Evolutionary conservation across 108 stramenopile genomes (phyloP), one percentile per base, ranked within the genome.

Genomic region (Cyclotella cryptica): DNA sequence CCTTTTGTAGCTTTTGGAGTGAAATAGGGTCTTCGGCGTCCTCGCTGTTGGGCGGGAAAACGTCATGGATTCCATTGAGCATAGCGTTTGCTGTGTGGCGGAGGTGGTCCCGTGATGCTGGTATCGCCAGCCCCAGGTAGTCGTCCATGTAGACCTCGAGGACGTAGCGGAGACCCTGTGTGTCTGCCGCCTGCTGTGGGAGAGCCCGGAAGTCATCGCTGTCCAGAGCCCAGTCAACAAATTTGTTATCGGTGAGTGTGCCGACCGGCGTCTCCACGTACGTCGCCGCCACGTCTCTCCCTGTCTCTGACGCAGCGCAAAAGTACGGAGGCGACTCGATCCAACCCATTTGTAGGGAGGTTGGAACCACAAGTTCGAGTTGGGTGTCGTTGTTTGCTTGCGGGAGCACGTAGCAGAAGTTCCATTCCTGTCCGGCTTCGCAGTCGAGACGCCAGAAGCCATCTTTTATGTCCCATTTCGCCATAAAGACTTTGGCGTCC

Each of bases 1-100:
- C 41, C 51, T 68, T 21, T 27, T 10, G 40, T 9, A 58, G 6
- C n/a, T 69, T 68, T 26, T 55, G 69, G n/a, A 41, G 10, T 18
- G 75, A 42, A 1, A 74, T 64, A 17, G 85, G 85, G 63, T 86
- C 81, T 30, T 66, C 40, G 1, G 1, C 22, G 26, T 45, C 24
- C 0, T 27, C 45, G 5, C 12, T 13, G 24, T 47, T 15, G 5
- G 14, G 12, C 3, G 65, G 65, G 27, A 69, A 69, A n/a, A 77
- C 68, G 29, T 29, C 66, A 41, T 77, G 66, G 19, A 69, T n/a
- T n/a, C 47, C 53, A 14, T 42, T 44, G 12, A 76, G 10, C 3
- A 53, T 19, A 6, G 61, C 30, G 22, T 10, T 19, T 12, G 5
- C 17, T 1, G 43, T 15, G 6, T 64, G 51, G 0, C 52, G 0